These are phyloP conservation scores for Ophiostoma fasciatum DNA, from an alignment of 2,329 filamentous ascomycete genomes.

Conservation along the genomic window DNA sequence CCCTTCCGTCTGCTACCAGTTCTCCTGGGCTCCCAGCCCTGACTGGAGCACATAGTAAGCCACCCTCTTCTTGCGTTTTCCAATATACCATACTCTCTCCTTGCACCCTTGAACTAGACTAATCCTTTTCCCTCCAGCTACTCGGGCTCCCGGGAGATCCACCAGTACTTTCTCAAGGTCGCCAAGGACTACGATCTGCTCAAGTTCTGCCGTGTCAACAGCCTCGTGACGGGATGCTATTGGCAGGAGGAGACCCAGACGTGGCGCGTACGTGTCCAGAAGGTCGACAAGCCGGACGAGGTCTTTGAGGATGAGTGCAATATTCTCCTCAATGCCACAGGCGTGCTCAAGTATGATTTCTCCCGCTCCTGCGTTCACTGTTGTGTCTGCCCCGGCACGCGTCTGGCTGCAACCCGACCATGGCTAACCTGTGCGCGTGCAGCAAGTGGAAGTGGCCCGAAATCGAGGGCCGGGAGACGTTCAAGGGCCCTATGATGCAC, in stretches of 20 bases:
- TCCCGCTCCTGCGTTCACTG: no score
- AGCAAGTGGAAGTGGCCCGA: slow-evolving; percentile 35
- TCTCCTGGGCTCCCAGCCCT: slow-evolving; percentile 33
- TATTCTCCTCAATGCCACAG: slow-evolving; percentile 31
- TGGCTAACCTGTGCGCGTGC: no score
- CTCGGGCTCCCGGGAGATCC: slow-evolving; percentile 31
- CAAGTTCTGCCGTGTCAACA: slow-evolving; percentile 2
- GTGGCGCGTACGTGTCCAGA: slow-evolving; percentile 1
- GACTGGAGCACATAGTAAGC: slow-evolving; percentile 40
- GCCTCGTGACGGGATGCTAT: neutral
- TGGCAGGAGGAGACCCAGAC: slow-evolving; percentile 4
- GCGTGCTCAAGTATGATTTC: slow-evolving; percentile 35
- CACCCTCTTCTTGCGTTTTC: no score
- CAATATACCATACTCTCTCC: no score
- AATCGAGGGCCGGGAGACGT: slow-evolving; percentile 34
- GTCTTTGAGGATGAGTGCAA: slow-evolving; percentile 29
- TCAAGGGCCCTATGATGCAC: slow-evolving; percentile 37
- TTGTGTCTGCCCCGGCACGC: no score
- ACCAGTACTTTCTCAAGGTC: slow-evolving; percentile 4
- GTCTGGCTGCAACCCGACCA: no score
- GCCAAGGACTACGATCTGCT: slow-evolving; percentile 5
- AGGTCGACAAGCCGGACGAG: neutral
- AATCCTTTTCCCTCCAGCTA: no score
- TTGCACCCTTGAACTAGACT: no score
- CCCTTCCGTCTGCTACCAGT: slow-evolving; percentile 11